phyloP scores from a whole-genome alignment of 208 protist species.

The Trypanosoma boissoni region DNA sequence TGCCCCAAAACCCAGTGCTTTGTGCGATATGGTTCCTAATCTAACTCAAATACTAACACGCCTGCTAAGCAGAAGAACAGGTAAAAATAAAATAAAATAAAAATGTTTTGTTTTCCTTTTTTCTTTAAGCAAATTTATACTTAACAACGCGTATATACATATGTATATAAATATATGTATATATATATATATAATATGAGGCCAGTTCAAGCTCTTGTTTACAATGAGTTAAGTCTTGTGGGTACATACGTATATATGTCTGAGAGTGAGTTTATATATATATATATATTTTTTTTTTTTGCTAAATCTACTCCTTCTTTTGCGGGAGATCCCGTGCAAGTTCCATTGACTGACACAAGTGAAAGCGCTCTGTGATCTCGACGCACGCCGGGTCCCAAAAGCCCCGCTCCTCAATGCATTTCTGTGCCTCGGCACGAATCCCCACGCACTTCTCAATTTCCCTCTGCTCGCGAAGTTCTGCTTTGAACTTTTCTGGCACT shows the following conservation, averaged over 20 bases:
- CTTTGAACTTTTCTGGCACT: slow-evolving; percentile 72
- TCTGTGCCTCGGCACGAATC: slow-evolving; percentile 57
- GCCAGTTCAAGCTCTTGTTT: too few relatives aligned
- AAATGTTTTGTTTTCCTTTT: neutral
- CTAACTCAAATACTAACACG: neutral
- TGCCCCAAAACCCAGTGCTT: too few relatives aligned
- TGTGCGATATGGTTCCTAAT: too few relatives aligned
- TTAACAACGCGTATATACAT: too few relatives aligned
- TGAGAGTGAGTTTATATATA: slow-evolving; percentile 3
- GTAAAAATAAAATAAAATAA: too few relatives aligned
- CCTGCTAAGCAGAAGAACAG: neutral
- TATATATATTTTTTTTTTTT: slow-evolving; percentile 8
- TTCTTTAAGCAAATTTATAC: too few relatives aligned
- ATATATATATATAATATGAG: too few relatives aligned
- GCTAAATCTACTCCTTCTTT: neutral
- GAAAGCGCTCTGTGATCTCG: slow-evolving; percentile 62
- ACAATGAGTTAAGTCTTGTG: too few relatives aligned
- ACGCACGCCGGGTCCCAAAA: slow-evolving; percentile 72
- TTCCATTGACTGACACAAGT: slow-evolving; percentile 68
- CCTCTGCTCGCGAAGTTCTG: slow-evolving; percentile 50
- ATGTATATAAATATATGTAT: too few relatives aligned
- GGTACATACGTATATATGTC: too few relatives aligned
- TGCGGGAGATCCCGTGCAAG: slow-evolving; percentile 42
- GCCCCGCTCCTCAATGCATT: slow-evolving; percentile 63
- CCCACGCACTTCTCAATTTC: slow-evolving; percentile 70